phyloP scores from a whole-genome alignment of 2,329 filamentous ascomycete species.

The Fusarium tjaetaba region DNA sequence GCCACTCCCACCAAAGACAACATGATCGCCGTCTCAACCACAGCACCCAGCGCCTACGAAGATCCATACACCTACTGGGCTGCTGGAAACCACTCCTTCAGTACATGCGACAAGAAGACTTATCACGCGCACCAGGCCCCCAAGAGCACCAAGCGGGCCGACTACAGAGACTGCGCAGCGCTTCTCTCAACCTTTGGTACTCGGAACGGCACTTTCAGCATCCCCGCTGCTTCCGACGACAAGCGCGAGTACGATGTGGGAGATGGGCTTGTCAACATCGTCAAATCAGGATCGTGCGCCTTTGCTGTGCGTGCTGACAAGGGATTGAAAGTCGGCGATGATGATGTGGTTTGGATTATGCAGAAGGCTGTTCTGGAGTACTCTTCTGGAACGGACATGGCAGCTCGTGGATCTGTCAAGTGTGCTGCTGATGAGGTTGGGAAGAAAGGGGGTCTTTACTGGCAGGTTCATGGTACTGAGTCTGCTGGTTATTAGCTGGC shows the following conservation, averaged over 20 bases:
- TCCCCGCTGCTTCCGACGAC: conserved; percentile 29
- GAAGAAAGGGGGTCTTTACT: conserved; percentile 25
- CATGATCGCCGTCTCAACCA: conserved; percentile 35
- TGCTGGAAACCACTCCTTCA: conserved; percentile 34
- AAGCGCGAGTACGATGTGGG: conserved; percentile 13
- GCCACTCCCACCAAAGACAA: conserved; percentile 2
- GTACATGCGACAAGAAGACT: conserved; percentile 43
- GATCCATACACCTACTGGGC: conserved; percentile 40
- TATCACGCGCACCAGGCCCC: conserved; percentile 32
- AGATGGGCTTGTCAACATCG: conserved; percentile 36
- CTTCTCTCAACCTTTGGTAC: conserved; percentile 45
- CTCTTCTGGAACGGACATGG: conserved; percentile 26
- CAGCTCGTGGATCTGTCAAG: conserved; percentile 26
- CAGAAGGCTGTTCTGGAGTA: conserved; percentile 27
- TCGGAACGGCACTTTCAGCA: conserved; percentile 46
- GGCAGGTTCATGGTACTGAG: conserved; percentile 29
- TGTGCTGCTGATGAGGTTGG: conserved; percentile 13
- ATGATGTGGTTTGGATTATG: conserved; percentile 29
- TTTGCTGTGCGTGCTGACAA: conserved; percentile 40
- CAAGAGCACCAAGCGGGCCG: conserved; percentile 36
- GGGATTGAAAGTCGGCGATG: conserved; percentile 24
- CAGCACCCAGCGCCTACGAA: conserved; percentile 1
- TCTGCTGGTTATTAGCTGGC: background rate
- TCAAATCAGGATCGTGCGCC: conserved; percentile 41
- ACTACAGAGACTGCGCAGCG: conserved; percentile 47